Percentiles rank a stretch among this genome's conserved stretches.
Conservation (phyloP, 1,284 basidiomycete genomes). For the Thecaphora frezii region DNA sequence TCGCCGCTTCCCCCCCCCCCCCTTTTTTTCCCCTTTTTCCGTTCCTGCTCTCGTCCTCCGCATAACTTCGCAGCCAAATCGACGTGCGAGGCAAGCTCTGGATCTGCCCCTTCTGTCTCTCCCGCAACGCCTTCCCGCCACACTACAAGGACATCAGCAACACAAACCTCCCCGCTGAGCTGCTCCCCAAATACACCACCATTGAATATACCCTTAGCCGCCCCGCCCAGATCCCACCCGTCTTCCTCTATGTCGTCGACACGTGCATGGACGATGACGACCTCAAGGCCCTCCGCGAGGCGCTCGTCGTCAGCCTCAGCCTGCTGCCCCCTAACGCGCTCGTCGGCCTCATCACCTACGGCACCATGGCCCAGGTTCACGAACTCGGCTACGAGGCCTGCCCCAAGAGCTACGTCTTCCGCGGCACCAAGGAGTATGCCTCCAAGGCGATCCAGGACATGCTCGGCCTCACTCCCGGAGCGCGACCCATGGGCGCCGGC, state of each 20-base stretch:
- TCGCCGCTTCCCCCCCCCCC: too few relatives aligned
- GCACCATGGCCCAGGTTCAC: constrained; percentile 98
- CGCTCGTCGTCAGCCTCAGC: constrained; percentile 87
- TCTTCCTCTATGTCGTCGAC: constrained; percentile 96
- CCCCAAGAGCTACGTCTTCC: constrained; percentile 98
- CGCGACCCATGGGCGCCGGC: constrained; percentile 62
- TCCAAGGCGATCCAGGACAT: constrained; percentile 98
- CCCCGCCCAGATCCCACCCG: constrained; percentile 85
- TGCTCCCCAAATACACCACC: constrained; percentile 96
- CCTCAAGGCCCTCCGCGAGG: constrained; percentile 89
- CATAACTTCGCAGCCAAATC: constrained; percentile 81
- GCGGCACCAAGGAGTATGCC: constrained; percentile 96
- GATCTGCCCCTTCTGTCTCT: constrained; percentile 98
- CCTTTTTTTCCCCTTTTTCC: background rate
- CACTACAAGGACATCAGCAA: constrained; percentile 99
- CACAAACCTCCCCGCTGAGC: constrained; percentile 92
- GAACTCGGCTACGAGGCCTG: constrained; percentile 95
- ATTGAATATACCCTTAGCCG: constrained; percentile 97
- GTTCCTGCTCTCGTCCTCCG: background rate
- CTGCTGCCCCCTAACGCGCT: constrained; percentile 89
- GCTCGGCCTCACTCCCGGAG: constrained; percentile 76
- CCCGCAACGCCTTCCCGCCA: constrained; percentile 93
- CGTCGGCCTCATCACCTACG: constrained; percentile 92
- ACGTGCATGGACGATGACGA: constrained; percentile 96
- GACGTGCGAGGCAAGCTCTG: constrained; percentile 97